Percentiles rank a stretch among this genome's conserved stretches.
Evolutionary conservation across 495 filamentous ascomycete genomes (phyloP).

Genomic region (Xylaria longipes): DNA sequence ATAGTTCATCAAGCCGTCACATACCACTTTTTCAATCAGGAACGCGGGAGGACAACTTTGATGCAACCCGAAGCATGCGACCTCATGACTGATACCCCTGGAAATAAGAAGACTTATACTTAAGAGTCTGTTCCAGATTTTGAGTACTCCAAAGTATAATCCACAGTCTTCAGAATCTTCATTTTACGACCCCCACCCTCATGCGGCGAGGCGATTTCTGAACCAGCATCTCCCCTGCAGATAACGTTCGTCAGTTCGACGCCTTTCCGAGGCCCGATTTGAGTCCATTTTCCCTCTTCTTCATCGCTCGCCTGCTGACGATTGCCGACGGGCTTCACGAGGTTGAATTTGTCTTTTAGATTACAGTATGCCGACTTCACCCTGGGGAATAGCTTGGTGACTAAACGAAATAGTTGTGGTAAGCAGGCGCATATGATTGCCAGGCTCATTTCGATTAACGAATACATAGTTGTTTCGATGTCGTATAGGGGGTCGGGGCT

Average conservation of each 20-base stretch:
- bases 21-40: not conserved
- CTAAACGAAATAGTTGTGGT: constrained; percentile 30
- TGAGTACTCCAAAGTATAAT: constrained; percentile 13
- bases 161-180: constrained; percentile 10
- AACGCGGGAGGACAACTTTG: not conserved
- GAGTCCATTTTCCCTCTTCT: not conserved
- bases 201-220: not conserved
- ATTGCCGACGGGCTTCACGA: not conserved
- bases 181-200: not conserved
- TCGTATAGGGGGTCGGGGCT: constrained; percentile 38
- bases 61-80: not conserved
- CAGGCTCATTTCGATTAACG: constrained; percentile 53
- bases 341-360: not conserved
- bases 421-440: constrained; percentile 58
- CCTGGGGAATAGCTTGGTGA: constrained; percentile 4
- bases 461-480: constrained; percentile 54
- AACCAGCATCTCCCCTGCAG: not conserved
- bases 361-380: not conserved
- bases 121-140: not conserved
- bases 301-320: not conserved
- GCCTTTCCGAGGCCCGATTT: not conserved
- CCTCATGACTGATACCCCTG: not conserved
- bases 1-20: not conserved
- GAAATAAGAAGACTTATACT: not conserved
- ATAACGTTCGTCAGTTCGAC: not conserved